Percentiles rank a stretch among this genome's conserved stretches.
Conservation (phyloP, 352 stramenopile genomes). For the Thraustochytrium sp. region DNA sequence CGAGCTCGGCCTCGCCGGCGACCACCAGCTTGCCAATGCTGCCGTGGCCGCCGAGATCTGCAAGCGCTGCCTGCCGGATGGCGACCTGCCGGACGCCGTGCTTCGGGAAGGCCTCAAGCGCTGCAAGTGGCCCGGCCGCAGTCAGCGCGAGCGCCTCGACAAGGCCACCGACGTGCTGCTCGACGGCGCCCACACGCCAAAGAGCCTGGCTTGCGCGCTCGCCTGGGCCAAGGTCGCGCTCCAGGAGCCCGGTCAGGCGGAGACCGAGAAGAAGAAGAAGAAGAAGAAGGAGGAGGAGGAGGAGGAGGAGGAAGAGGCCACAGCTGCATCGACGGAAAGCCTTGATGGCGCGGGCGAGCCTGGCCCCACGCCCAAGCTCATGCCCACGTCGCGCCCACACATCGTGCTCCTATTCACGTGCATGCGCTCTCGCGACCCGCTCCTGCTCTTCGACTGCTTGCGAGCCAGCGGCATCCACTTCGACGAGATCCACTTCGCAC, state of each 20-base stretch:
- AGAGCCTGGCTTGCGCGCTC: slow-evolving; percentile 20
- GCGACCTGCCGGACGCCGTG: not conserved
- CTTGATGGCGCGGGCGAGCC: too few relatives aligned
- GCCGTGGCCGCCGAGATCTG: not conserved
- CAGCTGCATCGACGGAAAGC: too few relatives aligned
- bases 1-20: slow-evolving; percentile 25
- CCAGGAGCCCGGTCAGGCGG: not conserved
- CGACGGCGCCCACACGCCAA: slow-evolving; percentile 39
- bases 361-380: too few relatives aligned
- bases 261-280: not conserved
- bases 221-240: not conserved
- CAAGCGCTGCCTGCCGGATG: not conserved
- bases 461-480: not conserved
- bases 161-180: not conserved
- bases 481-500: not conserved
- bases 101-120: not conserved
- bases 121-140: slow-evolving; percentile 5
- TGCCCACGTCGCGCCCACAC: not conserved
- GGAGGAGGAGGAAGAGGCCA: too few relatives aligned
- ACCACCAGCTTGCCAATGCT: slow-evolving; percentile 28
- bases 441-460: not conserved
- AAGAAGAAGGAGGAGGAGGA: too few relatives aligned
- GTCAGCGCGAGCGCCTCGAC: slow-evolving; percentile 1
- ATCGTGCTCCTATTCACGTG: slow-evolving; percentile 9
- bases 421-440: slow-evolving; percentile 21